These are phyloP conservation scores for Solanum sitiens DNA, from an alignment of 257 asterid genomes.

Conservation along the genomic window DNA sequence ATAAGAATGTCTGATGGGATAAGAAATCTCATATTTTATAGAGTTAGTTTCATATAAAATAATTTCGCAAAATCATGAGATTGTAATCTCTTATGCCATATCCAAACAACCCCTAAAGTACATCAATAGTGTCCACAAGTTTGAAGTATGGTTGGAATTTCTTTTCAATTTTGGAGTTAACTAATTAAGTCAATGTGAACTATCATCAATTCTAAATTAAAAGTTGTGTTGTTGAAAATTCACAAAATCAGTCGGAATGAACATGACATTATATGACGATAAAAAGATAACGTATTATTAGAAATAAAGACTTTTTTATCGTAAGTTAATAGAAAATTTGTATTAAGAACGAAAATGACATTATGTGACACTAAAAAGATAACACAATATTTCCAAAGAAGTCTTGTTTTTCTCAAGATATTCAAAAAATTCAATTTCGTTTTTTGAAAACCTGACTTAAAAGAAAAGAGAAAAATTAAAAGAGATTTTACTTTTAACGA, in stretches of 20 bases:
- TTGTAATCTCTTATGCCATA: neutral
- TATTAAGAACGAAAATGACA: neutral
- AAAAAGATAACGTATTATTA: neutral
- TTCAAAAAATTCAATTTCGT: neutral
- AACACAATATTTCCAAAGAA: neutral
- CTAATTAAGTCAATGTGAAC: neutral
- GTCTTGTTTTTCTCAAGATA: neutral
- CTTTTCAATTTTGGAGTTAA: neutral
- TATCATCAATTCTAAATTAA: neutral
- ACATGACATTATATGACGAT: neutral
- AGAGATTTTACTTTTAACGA: neutral
- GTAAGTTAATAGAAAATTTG: too few relatives aligned
- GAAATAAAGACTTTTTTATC: too few relatives aligned
- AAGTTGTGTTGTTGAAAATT: neutral
- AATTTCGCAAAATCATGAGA: neutral
- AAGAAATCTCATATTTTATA: too few relatives aligned
- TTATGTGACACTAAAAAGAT: too few relatives aligned
- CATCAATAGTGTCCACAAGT: neutral
- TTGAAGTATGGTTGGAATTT: neutral
- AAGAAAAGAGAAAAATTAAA: neutral
- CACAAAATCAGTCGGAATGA: neutral
- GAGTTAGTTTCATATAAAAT: too few relatives aligned
- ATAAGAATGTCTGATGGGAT: too few relatives aligned
- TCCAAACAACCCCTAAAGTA: neutral
- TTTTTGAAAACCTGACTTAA: neutral